Evolutionary conservation across 768 basidiomycete genomes (phyloP).

Genomic region (Floccularia luteovirens): DNA sequence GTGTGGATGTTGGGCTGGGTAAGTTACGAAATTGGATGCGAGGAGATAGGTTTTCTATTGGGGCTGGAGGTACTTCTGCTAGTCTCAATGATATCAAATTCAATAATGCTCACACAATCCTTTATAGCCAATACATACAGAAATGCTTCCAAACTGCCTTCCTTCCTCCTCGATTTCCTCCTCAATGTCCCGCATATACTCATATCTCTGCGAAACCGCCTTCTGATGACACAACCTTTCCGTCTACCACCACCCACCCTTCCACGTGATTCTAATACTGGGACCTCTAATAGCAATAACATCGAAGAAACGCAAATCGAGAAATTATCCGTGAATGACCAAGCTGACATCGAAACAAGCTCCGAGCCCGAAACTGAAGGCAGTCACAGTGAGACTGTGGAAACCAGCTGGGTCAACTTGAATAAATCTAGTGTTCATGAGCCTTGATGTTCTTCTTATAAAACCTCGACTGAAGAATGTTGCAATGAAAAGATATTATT

Average conservation of each 20-base stretch:
- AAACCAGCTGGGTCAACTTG: slow-evolving; percentile 68
- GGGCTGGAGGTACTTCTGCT: slow-evolving; percentile 59
- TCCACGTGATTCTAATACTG: too few species aligned
- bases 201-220: slow-evolving; percentile 51
- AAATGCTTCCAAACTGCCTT: slow-evolving; percentile 63
- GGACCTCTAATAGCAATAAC: background rate
- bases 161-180: slow-evolving; percentile 53
- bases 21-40: slow-evolving; percentile 47
- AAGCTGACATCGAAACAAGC: slow-evolving; percentile 27
- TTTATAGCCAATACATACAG: slow-evolving; percentile 60
- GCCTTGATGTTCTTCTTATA: slow-evolving; percentile 3
- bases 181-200: slow-evolving; percentile 62
- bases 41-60: slow-evolving; percentile 65
- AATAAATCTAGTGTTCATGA: slow-evolving; percentile 13
- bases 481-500: too few species aligned
- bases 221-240: slow-evolving; percentile 45
- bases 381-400: slow-evolving; percentile 45
- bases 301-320: background rate
- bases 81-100: slow-evolving; percentile 1
- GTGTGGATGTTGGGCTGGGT: slow-evolving; percentile 38
- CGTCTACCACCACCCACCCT: slow-evolving; percentile 23
- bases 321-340: background rate
- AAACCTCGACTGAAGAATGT: background rate
- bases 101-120: slow-evolving; percentile 6
- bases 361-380: slow-evolving; percentile 70